Conservation (phyloP, 192 early-diverging fungal genomes). For the Thamnidium elegans region DNA sequence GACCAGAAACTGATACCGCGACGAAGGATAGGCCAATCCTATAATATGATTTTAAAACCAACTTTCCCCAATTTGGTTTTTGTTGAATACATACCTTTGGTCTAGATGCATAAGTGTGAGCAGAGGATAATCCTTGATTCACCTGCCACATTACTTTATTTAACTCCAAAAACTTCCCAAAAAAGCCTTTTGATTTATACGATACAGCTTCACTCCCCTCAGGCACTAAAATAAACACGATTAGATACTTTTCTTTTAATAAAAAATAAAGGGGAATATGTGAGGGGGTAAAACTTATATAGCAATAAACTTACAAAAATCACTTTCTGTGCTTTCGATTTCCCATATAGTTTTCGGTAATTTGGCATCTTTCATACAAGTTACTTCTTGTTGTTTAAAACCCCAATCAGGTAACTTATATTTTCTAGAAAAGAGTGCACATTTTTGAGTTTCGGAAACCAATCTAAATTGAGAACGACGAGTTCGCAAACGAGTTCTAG, state of each 20-base stretch:
- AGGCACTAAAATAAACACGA: constrained; percentile 44
- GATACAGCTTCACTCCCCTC: constrained; percentile 57
- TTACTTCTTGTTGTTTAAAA: constrained; percentile 90
- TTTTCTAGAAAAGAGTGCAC: constrained; percentile 84
- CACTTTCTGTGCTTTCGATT: constrained; percentile 66
- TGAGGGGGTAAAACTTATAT: too few species aligned
- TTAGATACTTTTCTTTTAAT: neutral
- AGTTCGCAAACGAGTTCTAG: constrained; percentile 56
- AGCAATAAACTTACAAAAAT: constrained; percentile 34
- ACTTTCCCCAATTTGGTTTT: neutral
- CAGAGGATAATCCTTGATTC: constrained; percentile 85
- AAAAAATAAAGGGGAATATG: neutral
- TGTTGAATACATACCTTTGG: constrained; percentile 49
- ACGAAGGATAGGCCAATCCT: constrained; percentile 81
- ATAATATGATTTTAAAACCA: neutral
- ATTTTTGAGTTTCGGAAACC: constrained; percentile 69
- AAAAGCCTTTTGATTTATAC: constrained; percentile 70
- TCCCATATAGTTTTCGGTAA: constrained; percentile 74
- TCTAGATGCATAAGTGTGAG: constrained; percentile 93
- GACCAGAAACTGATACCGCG: constrained; percentile 94
- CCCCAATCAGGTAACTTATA: constrained; percentile 90
- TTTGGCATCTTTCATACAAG: constrained; percentile 86
- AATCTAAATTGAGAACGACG: constrained; percentile 75
- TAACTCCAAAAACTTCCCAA: constrained; percentile 87
- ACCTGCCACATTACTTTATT: constrained; percentile 89